Percentiles rank a stretch among this genome's conserved stretches.
phyloP scores from a whole-genome alignment of 2,329 filamentous ascomycete species.

The Trichoderma citrinoviride region DNA sequence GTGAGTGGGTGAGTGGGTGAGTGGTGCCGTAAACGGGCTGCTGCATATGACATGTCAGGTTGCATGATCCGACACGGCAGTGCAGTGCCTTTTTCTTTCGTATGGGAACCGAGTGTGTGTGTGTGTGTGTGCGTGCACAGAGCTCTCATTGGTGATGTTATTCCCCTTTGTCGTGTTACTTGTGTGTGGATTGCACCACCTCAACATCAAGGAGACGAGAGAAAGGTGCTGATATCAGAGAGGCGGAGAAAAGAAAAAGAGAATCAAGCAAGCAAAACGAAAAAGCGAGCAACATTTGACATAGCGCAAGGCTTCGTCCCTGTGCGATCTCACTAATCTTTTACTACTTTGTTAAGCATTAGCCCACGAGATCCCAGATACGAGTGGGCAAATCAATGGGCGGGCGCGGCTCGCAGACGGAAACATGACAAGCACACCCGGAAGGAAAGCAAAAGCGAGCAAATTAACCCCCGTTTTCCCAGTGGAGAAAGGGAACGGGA shows the following conservation, averaged over 20 bases:
- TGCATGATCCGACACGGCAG: slow-evolving; percentile 20
- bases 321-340: not conserved
- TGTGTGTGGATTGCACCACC: too few relatives aligned
- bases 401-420: not conserved
- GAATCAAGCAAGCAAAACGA: not conserved
- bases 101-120: not conserved
- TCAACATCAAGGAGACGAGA: not conserved
- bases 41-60: slow-evolving; percentile 20
- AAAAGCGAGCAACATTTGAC: too few relatives aligned
- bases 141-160: not conserved
- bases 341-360: not conserved
- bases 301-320: not conserved
- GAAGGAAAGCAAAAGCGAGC: not conserved
- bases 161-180: not conserved
- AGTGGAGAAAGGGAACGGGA: not conserved
- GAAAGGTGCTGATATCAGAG: not conserved
- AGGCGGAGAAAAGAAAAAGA: not conserved
- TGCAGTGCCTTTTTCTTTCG: not conserved
- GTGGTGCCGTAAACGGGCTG: not conserved
- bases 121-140: too few relatives aligned
- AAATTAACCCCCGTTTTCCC: not conserved
- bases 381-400: slow-evolving; percentile 9
- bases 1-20: too few relatives aligned
- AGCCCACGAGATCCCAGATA: not conserved
- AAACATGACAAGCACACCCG: too few relatives aligned